Conservation (phyloP, 1,139 yeast species). For the Nakaseomyces bracarensis region DNA sequence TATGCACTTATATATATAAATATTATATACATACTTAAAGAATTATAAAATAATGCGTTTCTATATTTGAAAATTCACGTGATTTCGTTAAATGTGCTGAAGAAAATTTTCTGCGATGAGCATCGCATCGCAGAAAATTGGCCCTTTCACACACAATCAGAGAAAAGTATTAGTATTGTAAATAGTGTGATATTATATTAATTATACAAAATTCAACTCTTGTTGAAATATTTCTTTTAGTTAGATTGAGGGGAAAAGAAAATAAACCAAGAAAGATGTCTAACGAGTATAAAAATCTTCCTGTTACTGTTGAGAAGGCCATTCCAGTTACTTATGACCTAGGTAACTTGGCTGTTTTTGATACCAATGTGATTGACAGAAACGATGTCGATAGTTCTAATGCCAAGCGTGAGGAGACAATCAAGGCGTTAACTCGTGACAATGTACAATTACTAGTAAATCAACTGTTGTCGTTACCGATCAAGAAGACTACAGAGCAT, state of each 20-base stretch:
- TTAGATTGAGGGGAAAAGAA: not conserved
- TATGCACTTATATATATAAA: not conserved
- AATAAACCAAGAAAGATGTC: conserved; percentile 7
- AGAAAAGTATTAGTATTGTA: too few species aligned
- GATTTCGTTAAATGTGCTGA: not conserved
- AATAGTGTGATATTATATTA: too few species aligned
- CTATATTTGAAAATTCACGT: not conserved
- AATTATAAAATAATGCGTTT: too few species aligned
- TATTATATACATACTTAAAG: too few species aligned
- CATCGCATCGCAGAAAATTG: conserved; percentile 9
- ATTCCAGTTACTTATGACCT: conserved; percentile 80
- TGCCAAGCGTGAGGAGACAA: conserved; percentile 52
- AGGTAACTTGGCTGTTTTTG: conserved; percentile 83
- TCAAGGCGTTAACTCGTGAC: conserved; percentile 73
- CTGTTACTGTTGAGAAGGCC: conserved; percentile 80
- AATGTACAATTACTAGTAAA: conserved; percentile 85
- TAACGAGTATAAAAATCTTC: conserved; percentile 32
- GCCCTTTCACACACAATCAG: not conserved
- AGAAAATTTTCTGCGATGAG: conserved; percentile 5
- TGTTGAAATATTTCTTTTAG: not conserved
- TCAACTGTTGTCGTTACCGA: conserved; percentile 83
- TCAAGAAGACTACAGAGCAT: conserved; percentile 74
- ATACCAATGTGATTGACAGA: conserved; percentile 70
- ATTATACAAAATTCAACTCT: too few species aligned
- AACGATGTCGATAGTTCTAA: conserved; percentile 44